Base-by-base conservation (phyloP, 78 protist genomes). In the Dictyostelium firmibasis region DNA sequence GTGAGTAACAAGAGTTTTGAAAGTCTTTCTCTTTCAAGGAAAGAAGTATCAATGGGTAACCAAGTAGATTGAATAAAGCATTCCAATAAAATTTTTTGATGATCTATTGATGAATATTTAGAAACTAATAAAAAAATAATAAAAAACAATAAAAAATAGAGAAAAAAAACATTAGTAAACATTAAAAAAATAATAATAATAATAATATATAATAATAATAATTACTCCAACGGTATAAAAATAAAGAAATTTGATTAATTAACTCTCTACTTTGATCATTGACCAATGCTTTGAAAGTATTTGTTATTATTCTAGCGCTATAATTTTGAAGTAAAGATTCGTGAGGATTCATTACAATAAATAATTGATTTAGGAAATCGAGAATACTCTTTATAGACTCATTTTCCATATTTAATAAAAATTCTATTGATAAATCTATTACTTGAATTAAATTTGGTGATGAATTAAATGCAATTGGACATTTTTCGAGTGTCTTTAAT, bases 21-120 rank as follows among this genome's bases (percentile, higher is more conserved):
- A 31, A 89, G 35, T 89, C 94, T 89, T 33, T 89, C 94, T 23
- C 67, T 60, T 47, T 89, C 94, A 11, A 44, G 4, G 16, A 38
- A 27, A 8, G 94, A 57, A 1, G 83, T 69, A 20, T 81, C 94
- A 5, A 3, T n/a, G 3, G 94, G 94, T 47, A 89, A 70, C 94
- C 94, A 89, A n/a, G 44, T 81, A 20, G 94, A 75, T 79, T 81
- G 72, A 20, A 35, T 14, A 70, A 89, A 43, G 5, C 81, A 44
- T n/a, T 89, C 87, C 6, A 29, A 60, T 29, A 87, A 36, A 38
- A 44, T 43, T 29, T 36, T 35, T 25, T 76, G 31, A 4, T 62
- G 72, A 14, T 78, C 82, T 14, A 35, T 13, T 33, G 79, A 31
- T 72, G 79, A 31, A 31, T 87, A 87, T 62, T 78, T 87, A 23